Evolutionary conservation across 129 eudicot genomes (phyloP), one percentile per base, ranked within the genome.

Genomic region (Chrysanthemum lavandulifolium): DNA sequence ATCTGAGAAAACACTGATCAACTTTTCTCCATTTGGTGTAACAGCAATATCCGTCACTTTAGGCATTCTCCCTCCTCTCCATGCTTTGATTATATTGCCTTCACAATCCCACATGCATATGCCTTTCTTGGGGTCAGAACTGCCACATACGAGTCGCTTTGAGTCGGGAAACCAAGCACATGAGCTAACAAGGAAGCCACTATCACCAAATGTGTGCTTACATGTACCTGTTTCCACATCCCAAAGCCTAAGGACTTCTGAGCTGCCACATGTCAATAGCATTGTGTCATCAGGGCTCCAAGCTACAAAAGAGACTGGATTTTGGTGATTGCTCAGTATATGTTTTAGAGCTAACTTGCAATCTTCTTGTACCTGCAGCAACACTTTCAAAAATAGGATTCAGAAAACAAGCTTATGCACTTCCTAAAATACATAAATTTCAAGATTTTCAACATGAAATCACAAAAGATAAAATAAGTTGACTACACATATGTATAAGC

Each of bases 151-250:
- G n/a, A 94, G 83, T 36, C 84, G 73, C 72, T 79, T 82, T 48
- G 96, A 90, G 79, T 86, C 92, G 1, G 97, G 93, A 72, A 90
- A 90, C 98, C 98, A 94, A 5, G 98, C 97, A 79, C 98, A 90
- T 16, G 97, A 94, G 82, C 97, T 90, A 31, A 87, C 91, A 7
- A 65, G 76, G 79, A 94, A 90, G 50, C 80, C 82, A 23, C 55
- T 76, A 21, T 80, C 83, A 13, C 91, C 93, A 73, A 85, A 94
- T 52, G 93, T 90, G 86, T 84, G 91, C 86, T 84, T 86, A 73
- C 96, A 88, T 76, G 67, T 84, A 75, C 98, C 97, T 40, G 97
- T 80, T 78, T 90, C 87, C 33, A 88, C 91, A 65, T 88, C 97
- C 98, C 98, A 94, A 51, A 90, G 81, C 75, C 86, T 81, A 45